Evolutionary conservation across 495 filamentous ascomycete genomes (phyloP), one percentile per base, ranked within the genome.

Genomic region (Neurospora terricola): DNA sequence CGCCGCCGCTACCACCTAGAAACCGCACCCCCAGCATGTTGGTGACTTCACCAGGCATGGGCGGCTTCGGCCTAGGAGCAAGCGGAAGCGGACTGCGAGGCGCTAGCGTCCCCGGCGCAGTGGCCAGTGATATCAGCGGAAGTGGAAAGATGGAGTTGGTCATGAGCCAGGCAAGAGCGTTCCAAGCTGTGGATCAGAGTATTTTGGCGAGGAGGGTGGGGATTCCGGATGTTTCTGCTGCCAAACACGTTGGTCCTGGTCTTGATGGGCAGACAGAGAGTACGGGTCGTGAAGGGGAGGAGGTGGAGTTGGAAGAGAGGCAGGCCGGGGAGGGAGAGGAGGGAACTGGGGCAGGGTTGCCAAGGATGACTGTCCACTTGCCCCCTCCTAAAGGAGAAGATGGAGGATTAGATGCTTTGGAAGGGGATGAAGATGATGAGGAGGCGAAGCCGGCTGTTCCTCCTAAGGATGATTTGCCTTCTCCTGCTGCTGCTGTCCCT

Each of bases 121-220:
- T 70, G 73, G 76, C 23, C 11, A 43, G 27, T 36, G 54, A 66
- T 9, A 66, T 66, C 4, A 30, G 27, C 1, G 54, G 54, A 0
- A 30, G 2, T 18, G 54, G 54, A 18, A 66, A 66, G 54, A 66
- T 66, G 54, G 54, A 66, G 14, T 9, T 66, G 2, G 75, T 84
- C 0, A 79, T 77, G 18, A 84, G 78, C 74, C 86, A 88, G 72
- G 80, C 81, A 18, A 83, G 82, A 16, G 86, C 85, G 1, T 88
- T 87, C 69, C 82, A 84, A 23, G 86, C 85, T 10, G 80, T 86
- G 2, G 87, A 88, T 69, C 86, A 88, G 76, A 84, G 81, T 38
- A 87, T 88, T 71, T 80, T 88, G 2, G 80, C 83, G 1, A 79
- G 82, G 36, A 82, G 81, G 42, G 82, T 88, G 7, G 83, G 82